Evolutionary conservation across 208 protist genomes (phyloP), one percentile per base, ranked within the genome.

Genomic region (Leishmania martiniquensis): DNA sequence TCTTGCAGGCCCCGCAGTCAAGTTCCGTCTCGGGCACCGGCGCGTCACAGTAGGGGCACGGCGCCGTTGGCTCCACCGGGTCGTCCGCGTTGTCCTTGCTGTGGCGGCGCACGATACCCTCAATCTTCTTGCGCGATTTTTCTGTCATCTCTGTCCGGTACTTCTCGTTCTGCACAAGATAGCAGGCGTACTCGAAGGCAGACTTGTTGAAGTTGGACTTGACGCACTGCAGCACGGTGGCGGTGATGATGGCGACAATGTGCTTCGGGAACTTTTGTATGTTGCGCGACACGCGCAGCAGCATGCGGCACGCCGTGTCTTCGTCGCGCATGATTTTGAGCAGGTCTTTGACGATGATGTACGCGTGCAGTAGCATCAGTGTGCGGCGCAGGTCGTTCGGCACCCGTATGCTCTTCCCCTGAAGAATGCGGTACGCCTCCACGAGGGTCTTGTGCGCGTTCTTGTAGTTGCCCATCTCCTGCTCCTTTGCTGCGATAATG

Each of bases 301-400:
- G 91, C 97, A 99, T 98, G 45, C 98, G 93, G 62, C 97, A 98
- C 20, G 96, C 98, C 1, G 86, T 93, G 34, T 87, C 69, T 77
- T 99, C 93, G 62, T 99, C 96, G 22, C 94, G 75, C 91, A 97
- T 92, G 44, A 89, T 71, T 69, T 98, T 95, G 37, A 98, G 86
- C 59, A 98, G 84, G 54, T 95, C 87, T 90, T 99, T 99, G 12
- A 98, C 98, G 63, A 99, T 94, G 25, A 99, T 82, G 90, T 99
- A 99, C 3, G 92, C 98, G 86, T 99, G 98, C 25, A 99, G 90
- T 17, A 99, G 85, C 91, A 98, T 98, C 51, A 99, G 88, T 12
- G 88, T 87, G 25, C 93, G 89, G 12, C 87, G 86, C 65, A 99
- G 83, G 60, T 99, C 98, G 62, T 91, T 95, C 22, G 97, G 94